Base-by-base conservation (phyloP, 2,329 filamentous ascomycete genomes). In the Penicillium sp. region DNA sequence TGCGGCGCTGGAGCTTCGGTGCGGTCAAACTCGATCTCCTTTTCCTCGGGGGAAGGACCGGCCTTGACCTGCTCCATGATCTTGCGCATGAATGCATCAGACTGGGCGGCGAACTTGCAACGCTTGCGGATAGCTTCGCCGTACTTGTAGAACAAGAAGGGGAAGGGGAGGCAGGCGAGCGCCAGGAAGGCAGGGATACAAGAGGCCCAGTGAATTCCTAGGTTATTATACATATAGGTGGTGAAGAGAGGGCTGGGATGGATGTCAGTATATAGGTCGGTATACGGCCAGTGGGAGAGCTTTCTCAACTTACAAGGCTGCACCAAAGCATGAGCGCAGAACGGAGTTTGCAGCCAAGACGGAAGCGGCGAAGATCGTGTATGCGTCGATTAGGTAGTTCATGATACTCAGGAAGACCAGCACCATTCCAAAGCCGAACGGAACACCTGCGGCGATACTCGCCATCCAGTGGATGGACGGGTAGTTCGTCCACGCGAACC, bases 51-150 rank as follows among this genome's bases (percentile, higher is more conserved):
- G 2, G 39, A 41, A 9, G 43, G 33, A 6, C 39, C 26, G 9
- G 42, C 30, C 25, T 42, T 47, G 10, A 45, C 46, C 37, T 58
- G 54, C 16, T 61, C 54, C 40, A 62, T 51, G 43, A 65, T 54
- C 43, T 59, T 63, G 39, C 59, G 61, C 54, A 66, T 60, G 47
- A 67, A 66, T 4, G 60, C 62, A 4, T 62, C 59, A 4, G 59
- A 62, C 39, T 60, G 50, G 20, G 58, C 53, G 19, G 53, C 49
- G 37, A 54, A 56, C 45, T 54, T 54, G 51, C 53, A 56, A 21
- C 53, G 47, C 10, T 30, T 39, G 31, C 53, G 51, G 30, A 56
- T 54, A 7, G 47, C 33, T 13, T 45, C 34, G 11, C 54, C 54
- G 28, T 57, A 57, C 38, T 56, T 56, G 43, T 57, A 57, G 47